A percentile compares a stretch with the other conserved stretches of the same genome.
phyloP scores from a whole-genome alignment of 164 flowering plant genomes.

The Aristolochia contorta region DNA sequence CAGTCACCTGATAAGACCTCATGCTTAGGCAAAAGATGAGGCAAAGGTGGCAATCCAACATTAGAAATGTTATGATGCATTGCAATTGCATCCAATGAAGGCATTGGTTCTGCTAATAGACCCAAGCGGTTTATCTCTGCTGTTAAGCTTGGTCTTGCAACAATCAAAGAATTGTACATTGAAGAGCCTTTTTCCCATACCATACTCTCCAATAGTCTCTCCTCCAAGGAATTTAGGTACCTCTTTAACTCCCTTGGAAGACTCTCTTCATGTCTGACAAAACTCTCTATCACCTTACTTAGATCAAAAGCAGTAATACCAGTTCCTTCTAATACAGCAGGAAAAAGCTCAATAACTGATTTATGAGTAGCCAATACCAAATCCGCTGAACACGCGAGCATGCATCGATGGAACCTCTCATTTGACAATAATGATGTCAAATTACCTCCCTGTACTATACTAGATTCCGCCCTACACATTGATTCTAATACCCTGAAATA shows the following conservation, averaged over 20 bases:
- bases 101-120: slow-evolving; percentile 95
- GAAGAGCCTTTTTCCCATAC: slow-evolving; percentile 99
- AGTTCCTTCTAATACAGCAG: slow-evolving; percentile 90
- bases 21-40: slow-evolving; percentile 15
- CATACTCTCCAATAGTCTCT: slow-evolving; percentile 89
- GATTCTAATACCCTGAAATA: slow-evolving; percentile 90
- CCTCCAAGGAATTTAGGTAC: slow-evolving; percentile 91
- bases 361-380: slow-evolving; percentile 91
- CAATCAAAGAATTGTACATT: slow-evolving; percentile 86
- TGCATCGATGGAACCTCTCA: slow-evolving; percentile 97
- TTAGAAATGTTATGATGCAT: slow-evolving; percentile 45
- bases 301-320: slow-evolving; percentile 99
- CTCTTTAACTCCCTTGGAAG: slow-evolving; percentile 93
- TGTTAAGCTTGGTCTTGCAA: slow-evolving; percentile 72
- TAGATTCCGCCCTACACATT: slow-evolving; percentile 87
- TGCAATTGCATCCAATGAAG: slow-evolving; percentile 90
- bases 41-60: slow-evolving; percentile 48
- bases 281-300: slow-evolving; percentile 98
- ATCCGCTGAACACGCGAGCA: slow-evolving; percentile 99
- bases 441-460: slow-evolving; percentile 61
- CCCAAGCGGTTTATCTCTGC: slow-evolving; percentile 72
- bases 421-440: slow-evolving; percentile 79
- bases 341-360: slow-evolving; percentile 91
- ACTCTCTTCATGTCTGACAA: slow-evolving; percentile 89
- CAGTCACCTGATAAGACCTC: slow-evolving; percentile 6